phyloP scores from a whole-genome alignment of 805 yeast species.

The Starmerella roubikii region DNA sequence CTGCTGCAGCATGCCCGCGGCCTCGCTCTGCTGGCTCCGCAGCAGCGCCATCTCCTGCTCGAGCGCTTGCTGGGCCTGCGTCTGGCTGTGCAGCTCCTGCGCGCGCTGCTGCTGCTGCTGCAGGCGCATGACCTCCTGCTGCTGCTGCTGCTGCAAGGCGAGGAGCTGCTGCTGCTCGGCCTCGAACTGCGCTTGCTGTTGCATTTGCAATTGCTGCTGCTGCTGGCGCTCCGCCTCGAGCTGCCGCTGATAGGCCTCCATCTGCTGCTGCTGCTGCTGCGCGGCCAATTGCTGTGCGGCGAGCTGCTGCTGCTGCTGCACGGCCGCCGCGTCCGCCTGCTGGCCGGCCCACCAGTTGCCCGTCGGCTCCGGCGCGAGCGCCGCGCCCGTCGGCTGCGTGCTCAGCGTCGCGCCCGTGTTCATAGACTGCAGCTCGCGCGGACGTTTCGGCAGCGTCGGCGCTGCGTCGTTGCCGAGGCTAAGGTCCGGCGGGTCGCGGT shows the following conservation, averaged over 20 bases:
- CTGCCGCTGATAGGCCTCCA: constrained; percentile 45
- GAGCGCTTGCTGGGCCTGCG: constrained; percentile 60
- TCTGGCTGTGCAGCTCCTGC: constrained; percentile 62
- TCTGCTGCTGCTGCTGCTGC: constrained; percentile 43
- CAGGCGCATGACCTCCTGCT: constrained; percentile 46
- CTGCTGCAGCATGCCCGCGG: constrained; percentile 69
- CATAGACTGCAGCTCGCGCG: constrained; percentile 24
- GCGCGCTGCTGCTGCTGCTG: constrained; percentile 48
- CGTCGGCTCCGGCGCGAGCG: constrained; percentile 23
- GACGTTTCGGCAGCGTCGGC: constrained; percentile 31
- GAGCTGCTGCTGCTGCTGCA: constrained; percentile 24
- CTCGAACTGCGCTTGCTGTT: constrained; percentile 58
- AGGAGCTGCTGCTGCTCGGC: constrained; percentile 61
- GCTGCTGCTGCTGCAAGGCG: constrained; percentile 54
- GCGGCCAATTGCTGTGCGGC: constrained; percentile 44
- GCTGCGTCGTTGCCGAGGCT: constrained; percentile 35
- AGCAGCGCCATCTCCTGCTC: constrained; percentile 68
- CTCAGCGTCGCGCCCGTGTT: constrained; percentile 17
- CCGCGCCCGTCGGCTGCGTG: background rate
- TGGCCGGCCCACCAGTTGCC: constrained; percentile 36
- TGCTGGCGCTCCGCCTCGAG: constrained; percentile 48
- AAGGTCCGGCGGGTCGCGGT: constrained; percentile 47
- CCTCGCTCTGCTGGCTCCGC: constrained; percentile 72
- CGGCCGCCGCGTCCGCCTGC: constrained; percentile 35
- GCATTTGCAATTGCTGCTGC: constrained; percentile 53